Percentiles rank a stretch among this genome's conserved stretches.
These are phyloP conservation scores for Rhododendron simsii DNA, from an alignment of 148 eudicot species.

Conservation along the genomic window DNA sequence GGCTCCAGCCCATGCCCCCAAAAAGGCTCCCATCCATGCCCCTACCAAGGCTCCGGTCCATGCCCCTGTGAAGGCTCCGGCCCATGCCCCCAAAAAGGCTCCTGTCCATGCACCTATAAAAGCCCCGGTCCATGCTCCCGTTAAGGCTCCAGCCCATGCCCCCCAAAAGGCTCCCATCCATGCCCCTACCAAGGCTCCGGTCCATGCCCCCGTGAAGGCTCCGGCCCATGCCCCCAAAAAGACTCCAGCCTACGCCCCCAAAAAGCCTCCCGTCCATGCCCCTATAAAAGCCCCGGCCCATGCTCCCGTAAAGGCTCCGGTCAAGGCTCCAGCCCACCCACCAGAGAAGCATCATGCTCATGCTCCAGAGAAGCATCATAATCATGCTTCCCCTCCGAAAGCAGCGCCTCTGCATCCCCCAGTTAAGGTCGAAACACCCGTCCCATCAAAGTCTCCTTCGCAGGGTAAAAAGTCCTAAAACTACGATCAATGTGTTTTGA, in stretches of 20 bases:
- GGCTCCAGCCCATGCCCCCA: too few relatives aligned
- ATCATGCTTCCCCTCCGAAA: not conserved
- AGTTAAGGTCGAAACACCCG: not conserved
- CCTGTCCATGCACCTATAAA: too few relatives aligned
- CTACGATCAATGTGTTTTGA: not conserved
- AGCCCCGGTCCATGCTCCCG: too few relatives aligned
- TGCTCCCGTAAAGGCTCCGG: not conserved
- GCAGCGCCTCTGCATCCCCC: not conserved
- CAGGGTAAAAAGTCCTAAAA: not conserved
- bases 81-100: too few relatives aligned
- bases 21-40: too few relatives aligned
- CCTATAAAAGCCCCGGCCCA: not conserved
- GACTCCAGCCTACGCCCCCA: not conserved
- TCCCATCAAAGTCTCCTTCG: not conserved
- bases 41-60: too few relatives aligned
- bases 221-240: not conserved
- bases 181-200: not conserved
- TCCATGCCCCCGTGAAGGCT: not conserved
- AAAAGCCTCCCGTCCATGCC: not conserved
- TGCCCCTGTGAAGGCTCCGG: too few relatives aligned
- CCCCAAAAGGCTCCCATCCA: too few relatives aligned
- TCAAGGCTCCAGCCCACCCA: not conserved
- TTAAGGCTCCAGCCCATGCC: too few relatives aligned
- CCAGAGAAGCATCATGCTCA: not conserved
- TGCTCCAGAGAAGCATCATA: not conserved